Conservation (phyloP, 331 rosid species). For the Dryas integrifolia region DNA sequence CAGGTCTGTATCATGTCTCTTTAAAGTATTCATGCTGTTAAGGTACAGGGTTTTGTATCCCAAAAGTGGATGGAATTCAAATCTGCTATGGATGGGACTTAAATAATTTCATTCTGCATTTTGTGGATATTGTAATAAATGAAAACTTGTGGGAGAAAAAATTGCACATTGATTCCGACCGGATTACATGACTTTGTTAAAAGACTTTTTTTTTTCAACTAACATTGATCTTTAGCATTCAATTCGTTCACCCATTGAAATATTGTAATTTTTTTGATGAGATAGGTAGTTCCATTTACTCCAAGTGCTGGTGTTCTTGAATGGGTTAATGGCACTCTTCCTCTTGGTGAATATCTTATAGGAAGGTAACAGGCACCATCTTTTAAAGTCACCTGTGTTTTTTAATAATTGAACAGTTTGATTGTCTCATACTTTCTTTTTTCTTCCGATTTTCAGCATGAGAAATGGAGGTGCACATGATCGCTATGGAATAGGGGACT, state of each 20-base stretch:
- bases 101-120: not conserved
- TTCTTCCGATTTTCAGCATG: slow-evolving; percentile 45
- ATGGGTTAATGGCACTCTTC: slow-evolving; percentile 94
- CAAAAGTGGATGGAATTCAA: not conserved
- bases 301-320: slow-evolving; percentile 99
- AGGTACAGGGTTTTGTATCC: not conserved
- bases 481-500: slow-evolving; percentile 78
- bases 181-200: not conserved
- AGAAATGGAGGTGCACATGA: slow-evolving; percentile 92
- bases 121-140: not conserved
- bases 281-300: slow-evolving; percentile 89
- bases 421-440: slow-evolving; percentile 17
- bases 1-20: not conserved
- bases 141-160: slow-evolving; percentile 14
- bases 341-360: slow-evolving; percentile 87
- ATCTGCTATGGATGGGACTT: not conserved
- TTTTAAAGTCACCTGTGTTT: slow-evolving; percentile 11
- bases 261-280: not conserved
- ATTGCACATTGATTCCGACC: not conserved
- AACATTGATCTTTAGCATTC: not conserved
- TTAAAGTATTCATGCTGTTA: not conserved
- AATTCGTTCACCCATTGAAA: not conserved
- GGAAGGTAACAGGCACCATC: slow-evolving; percentile 57
- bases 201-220: no score
- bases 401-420: slow-evolving; percentile 18